Evolutionary conservation across 1,284 basidiomycete species (phyloP).

Genomic region (Ceratorhiza oryzae-sativae): DNA sequence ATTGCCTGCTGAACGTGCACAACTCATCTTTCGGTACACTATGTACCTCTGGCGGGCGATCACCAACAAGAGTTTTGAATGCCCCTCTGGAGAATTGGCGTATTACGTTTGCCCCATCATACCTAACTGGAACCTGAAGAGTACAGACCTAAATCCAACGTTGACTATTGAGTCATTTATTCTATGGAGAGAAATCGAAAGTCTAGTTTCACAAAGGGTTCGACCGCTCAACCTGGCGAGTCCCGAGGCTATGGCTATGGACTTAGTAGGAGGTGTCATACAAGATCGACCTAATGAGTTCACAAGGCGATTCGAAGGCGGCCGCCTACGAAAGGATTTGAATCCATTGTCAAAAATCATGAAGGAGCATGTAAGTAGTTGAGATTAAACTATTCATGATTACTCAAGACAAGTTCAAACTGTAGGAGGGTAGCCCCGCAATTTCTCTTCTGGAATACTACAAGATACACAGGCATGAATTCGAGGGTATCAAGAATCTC

Average conservation of each 20-base stretch:
- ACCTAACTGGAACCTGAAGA: constrained; percentile 12
- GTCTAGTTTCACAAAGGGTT: constrained; percentile 61
- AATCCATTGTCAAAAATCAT: constrained; percentile 62
- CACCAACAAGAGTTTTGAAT: constrained; percentile 69
- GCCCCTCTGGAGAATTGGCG: constrained; percentile 59
- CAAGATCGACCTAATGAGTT: constrained; percentile 80
- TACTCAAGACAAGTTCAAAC: neutral
- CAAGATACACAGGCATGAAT: constrained; percentile 64
- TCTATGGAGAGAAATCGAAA: constrained; percentile 67
- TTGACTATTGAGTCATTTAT: constrained; percentile 58
- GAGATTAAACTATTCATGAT: neutral
- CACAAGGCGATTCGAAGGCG: constrained; percentile 68
- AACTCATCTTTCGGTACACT: constrained; percentile 67
- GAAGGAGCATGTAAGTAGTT: constrained; percentile 10
- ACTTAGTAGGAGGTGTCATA: constrained; percentile 67
- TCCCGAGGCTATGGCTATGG: constrained; percentile 54
- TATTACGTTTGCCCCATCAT: constrained; percentile 68
- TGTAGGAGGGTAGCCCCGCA: neutral
- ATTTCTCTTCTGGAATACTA: constrained; percentile 61
- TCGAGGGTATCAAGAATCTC: constrained; percentile 65
- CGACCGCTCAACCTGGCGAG: constrained; percentile 58
- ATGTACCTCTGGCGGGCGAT: constrained; percentile 65
- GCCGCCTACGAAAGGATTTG: constrained; percentile 66
- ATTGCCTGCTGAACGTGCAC: constrained; percentile 57
- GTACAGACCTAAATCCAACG: constrained; percentile 45